A percentile compares a stretch with the other conserved stretches of the same genome.
These are phyloP conservation scores for Pseudofabraea citricarpa DNA, from an alignment of 2,329 filamentous ascomycete species.

Conservation along the genomic window DNA sequence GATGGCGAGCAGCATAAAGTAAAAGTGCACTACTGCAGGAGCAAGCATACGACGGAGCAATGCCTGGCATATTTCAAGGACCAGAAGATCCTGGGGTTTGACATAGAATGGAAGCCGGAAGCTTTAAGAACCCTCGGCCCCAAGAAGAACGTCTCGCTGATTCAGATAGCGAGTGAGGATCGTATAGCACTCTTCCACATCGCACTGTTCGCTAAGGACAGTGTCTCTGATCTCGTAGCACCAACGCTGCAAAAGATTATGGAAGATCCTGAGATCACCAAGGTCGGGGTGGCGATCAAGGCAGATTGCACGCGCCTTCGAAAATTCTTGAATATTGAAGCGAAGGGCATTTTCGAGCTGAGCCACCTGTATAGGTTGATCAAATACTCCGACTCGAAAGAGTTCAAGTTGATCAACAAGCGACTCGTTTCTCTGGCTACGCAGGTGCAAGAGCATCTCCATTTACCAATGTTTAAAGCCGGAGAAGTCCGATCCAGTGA, in stretches of 20 bases:
- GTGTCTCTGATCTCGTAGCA: slow-evolving; percentile 53
- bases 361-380: slow-evolving; percentile 78
- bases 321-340: slow-evolving; percentile 59
- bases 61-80: slow-evolving; percentile 62
- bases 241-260: slow-evolving; percentile 68
- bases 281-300: slow-evolving; percentile 72
- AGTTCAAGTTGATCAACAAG: slow-evolving; percentile 58
- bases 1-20: slow-evolving; percentile 44
- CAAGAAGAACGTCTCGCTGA: slow-evolving; percentile 70
- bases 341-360: slow-evolving; percentile 70
- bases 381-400: slow-evolving; percentile 50
- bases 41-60: slow-evolving; percentile 59
- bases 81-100: slow-evolving; percentile 76
- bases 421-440: slow-evolving; percentile 58
- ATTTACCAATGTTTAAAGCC: slow-evolving; percentile 73
- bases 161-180: slow-evolving; percentile 75
- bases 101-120: slow-evolving; percentile 74
- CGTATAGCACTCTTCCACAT: slow-evolving; percentile 80
- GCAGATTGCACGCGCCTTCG: slow-evolving; percentile 65
- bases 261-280: slow-evolving; percentile 64
- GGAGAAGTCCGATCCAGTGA: slow-evolving; percentile 67
- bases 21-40: slow-evolving; percentile 74
- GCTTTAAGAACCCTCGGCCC: slow-evolving; percentile 42
- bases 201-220: slow-evolving; percentile 50
- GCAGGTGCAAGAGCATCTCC: slow-evolving; percentile 67